Base-by-base conservation (phyloP, 2,329 filamentous ascomycete genomes). In the Cercospora berteroae region DNA sequence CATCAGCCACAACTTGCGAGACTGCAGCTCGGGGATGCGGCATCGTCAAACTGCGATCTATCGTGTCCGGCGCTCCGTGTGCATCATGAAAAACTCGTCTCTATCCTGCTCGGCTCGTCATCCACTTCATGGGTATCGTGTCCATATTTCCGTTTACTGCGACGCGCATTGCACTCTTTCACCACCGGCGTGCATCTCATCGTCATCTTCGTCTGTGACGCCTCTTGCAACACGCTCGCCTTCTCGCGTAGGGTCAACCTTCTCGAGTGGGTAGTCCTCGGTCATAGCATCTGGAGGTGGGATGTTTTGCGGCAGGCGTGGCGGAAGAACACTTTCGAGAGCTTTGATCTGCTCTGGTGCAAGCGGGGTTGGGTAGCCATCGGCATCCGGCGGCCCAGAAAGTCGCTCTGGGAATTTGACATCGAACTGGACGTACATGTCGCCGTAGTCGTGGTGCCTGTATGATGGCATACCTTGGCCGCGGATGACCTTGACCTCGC, bases 391-490 rank as follows among this genome's bases (percentile, higher is more conserved):
- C 27, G 80, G 79, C 20, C 80, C 80, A 62, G 72, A 73, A 27
- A 85, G 77, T 23, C 76, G 76, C 57, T 83, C 90, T 59, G 95
- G 95, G 87, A 99, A 98, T 83, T 96, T 97, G 82, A 99, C 93
- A 77, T 92, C 90, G 83, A 99, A 99, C 79, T 96, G 93, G 77
- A 99, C 93, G 84, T 95, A 99, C 75, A 99, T 85, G 83, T 99
- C 97, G 77, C 95, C 95, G 78, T 87, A 89, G 81, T 98, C 92
- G 85, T 99, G 95, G 81, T 98, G 95, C 75, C 95, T 89, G 81
- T 88, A 91, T 4, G 95, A 96, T 50, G 95, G 95, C 95, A 99
- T 99, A 80, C 95, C 95, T 82, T 99, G 95, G 72, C 93, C 94
- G 72, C 92, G 92, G 76, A 99, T 90, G 81, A 97, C 91, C 85